Evolutionary conservation across 2,329 filamentous ascomycete genomes (phyloP).

Genomic region (Penicillium expansum): DNA sequence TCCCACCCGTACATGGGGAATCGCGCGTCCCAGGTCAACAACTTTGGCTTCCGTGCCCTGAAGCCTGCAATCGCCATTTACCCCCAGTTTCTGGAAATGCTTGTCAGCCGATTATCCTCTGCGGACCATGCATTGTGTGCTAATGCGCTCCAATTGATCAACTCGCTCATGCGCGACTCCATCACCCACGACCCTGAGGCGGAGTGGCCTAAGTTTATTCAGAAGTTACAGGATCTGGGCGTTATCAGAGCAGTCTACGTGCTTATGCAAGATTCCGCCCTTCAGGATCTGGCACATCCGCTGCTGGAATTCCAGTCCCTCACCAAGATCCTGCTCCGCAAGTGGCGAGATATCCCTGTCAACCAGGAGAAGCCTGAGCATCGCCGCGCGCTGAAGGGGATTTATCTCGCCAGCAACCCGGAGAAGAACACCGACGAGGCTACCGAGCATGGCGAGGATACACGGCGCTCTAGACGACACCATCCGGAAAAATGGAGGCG

Average conservation of each 20-base stretch:
- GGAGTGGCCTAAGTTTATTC: slow-evolving; percentile 96
- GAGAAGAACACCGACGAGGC: slow-evolving; percentile 33
- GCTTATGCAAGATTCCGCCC: slow-evolving; percentile 88
- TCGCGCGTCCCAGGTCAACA: slow-evolving; percentile 53
- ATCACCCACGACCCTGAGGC: slow-evolving; percentile 72
- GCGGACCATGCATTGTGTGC: slow-evolving; percentile 94
- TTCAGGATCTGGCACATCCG: slow-evolving; percentile 87
- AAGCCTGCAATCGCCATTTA: slow-evolving; percentile 89
- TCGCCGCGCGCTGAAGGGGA: slow-evolving; percentile 75
- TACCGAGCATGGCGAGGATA: slow-evolving; percentile 38
- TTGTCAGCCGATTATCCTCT: slow-evolving; percentile 86
- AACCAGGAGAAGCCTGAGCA: slow-evolving; percentile 88
- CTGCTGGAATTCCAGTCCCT: slow-evolving; percentile 89
- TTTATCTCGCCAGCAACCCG: slow-evolving; percentile 73
- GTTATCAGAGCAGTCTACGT: slow-evolving; percentile 88
- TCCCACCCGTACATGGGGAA: slow-evolving; percentile 69
- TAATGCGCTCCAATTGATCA: slow-evolving; percentile 92
- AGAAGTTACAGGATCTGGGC: slow-evolving; percentile 85
- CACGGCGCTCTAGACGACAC: slow-evolving; percentile 66
- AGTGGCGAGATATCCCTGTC: slow-evolving; percentile 82
- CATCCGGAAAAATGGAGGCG: slow-evolving; percentile 91
- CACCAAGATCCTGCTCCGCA: slow-evolving; percentile 80
- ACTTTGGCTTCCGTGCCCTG: slow-evolving; percentile 84
- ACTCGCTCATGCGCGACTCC: slow-evolving; percentile 89
- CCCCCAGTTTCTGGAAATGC: slow-evolving; percentile 90